Conservation (phyloP, 257 asterid species). For the Ilex aquifolium region DNA sequence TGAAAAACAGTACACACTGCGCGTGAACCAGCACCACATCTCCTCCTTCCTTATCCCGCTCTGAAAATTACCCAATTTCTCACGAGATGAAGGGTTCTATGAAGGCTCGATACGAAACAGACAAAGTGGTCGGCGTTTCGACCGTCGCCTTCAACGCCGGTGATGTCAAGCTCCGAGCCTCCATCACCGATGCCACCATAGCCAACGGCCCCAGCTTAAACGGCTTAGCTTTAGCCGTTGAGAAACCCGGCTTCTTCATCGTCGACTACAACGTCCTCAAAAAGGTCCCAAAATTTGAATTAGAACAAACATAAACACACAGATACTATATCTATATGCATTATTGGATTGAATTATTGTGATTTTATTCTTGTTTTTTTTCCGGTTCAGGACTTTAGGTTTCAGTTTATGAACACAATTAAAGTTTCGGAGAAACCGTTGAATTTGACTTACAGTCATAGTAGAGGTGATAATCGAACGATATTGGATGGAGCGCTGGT, state of each 20-base stretch:
- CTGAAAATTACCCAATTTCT: too few relatives aligned
- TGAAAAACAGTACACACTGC: too few relatives aligned
- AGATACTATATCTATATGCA: not conserved
- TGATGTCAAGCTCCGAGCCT: constrained; percentile 78
- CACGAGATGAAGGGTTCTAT: not conserved
- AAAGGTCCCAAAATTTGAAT: constrained; percentile 30
- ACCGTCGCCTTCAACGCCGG: constrained; percentile 81
- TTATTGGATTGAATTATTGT: not conserved
- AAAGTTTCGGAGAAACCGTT: constrained; percentile 67
- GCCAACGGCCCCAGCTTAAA: constrained; percentile 78
- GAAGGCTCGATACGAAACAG: not conserved
- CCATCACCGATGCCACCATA: constrained; percentile 86
- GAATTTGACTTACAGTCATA: constrained; percentile 77
- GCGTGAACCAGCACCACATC: too few relatives aligned
- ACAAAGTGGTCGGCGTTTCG: constrained; percentile 21
- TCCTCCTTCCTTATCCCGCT: too few relatives aligned
- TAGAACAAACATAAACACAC: not conserved
- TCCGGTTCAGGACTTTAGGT: constrained; percentile 68
- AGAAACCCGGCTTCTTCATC: constrained; percentile 85
- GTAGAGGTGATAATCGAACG: constrained; percentile 57
- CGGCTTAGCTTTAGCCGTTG: constrained; percentile 72
- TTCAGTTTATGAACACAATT: constrained; percentile 74
- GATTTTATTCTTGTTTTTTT: not conserved
- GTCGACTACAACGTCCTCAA: constrained; percentile 86
- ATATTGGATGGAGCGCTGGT: constrained; percentile 68